phyloP scores from a whole-genome alignment of 352 stramenopile genomes.

The Pythium grandisporangium region DNA sequence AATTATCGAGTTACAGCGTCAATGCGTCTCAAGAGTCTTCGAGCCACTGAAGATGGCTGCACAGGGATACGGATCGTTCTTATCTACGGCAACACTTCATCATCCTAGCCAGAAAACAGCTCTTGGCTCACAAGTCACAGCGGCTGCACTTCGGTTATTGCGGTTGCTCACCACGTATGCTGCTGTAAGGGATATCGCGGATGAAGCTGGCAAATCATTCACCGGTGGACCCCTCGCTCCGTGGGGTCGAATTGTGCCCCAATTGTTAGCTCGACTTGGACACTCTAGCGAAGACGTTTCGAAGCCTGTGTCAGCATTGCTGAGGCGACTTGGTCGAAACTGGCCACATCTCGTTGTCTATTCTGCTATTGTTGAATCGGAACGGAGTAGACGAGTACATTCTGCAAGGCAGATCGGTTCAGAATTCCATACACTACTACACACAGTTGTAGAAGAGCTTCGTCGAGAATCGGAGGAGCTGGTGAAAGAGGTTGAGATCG shows the following conservation, averaged over 20 bases:
- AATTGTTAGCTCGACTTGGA: slow-evolving; percentile 54
- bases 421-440: no score
- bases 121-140: slow-evolving; percentile 19
- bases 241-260: slow-evolving; percentile 62
- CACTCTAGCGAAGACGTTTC: slow-evolving; percentile 48
- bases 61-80: slow-evolving; percentile 9
- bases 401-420: no score
- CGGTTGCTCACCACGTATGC: slow-evolving; percentile 57
- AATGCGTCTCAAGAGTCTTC: slow-evolving; percentile 5
- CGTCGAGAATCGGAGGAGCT: slow-evolving; percentile 24
- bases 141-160: slow-evolving; percentile 53
- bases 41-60: slow-evolving; percentile 8
- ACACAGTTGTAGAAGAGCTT: slow-evolving; percentile 39
- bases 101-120: background rate
- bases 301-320: slow-evolving; percentile 36
- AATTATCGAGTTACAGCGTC: slow-evolving; percentile 6
- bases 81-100: background rate
- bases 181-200: slow-evolving; percentile 26
- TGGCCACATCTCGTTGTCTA: slow-evolving; percentile 68
- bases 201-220: slow-evolving; percentile 34
- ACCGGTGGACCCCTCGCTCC: slow-evolving; percentile 32
- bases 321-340: slow-evolving; percentile 51
- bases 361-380: slow-evolving; percentile 55
- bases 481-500: slow-evolving; percentile 38
- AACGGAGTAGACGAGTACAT: no score